Evolutionary conservation across 176 grass and related monocot genomes (phyloP), one percentile per base, ranked within the genome.

Genomic region (Musa troglodytarum): DNA sequence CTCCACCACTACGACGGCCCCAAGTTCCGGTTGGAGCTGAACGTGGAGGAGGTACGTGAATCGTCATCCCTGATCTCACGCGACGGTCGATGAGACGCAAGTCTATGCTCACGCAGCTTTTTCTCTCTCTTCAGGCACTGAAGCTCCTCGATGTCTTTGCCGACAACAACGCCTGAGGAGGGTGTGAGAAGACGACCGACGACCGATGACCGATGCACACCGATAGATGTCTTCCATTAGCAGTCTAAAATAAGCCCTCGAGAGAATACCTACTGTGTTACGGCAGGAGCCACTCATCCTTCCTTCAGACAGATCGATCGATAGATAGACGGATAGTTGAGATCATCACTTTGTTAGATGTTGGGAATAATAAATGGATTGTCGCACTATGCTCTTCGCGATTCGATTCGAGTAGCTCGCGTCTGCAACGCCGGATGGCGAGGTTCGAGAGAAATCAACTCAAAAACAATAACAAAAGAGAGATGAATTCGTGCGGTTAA

Each of bases 1-100:
- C 91, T 99, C n/a, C 95, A 99, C 76, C 95, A 99, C 88, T 99
- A 99, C 52, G 95, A 99, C 51, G 95, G 96, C 19, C 96, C 96
- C 25, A 99, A 99, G 65, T 99, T 99, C 86, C 75, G 96, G n/a
- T 83, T 99, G 34, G 91, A 99, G 83, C 85, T 99, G 53, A 88
- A 84, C 76, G 84, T 99, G 74, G 74, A 81, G 6, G 96, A 99
- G 91, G 90, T 92, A 78, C 53, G 73, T 75, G 20, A 5, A 52
- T 59, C 63, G 12, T 83, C 24, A 57, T 28, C 12, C 71, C 24
- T 54, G 0, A 15, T n/a, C 11, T 49, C 49, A 7, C 23, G 14
- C 29, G 10, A 74, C 0, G 13, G 16, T 43, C 68, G 34, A 56
- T 59, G 14, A 68, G 26, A 58, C 52, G 3, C 1, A n/a, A 61